phyloP scores from a whole-genome alignment of 768 basidiomycete species.

The Termitomyces sp. region DNA sequence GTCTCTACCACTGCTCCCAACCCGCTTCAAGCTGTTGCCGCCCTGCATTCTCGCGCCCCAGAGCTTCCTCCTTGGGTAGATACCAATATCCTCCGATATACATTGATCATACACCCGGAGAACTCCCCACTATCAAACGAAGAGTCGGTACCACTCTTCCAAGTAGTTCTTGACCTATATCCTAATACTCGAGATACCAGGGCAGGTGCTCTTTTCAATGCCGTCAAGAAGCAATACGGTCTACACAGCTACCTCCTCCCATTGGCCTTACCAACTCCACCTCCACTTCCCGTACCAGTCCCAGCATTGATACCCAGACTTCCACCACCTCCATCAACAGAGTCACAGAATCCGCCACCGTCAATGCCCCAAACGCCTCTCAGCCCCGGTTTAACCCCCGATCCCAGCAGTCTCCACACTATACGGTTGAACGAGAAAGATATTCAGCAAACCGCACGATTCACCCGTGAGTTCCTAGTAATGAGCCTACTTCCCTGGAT shows the following conservation, averaged over 20 bases:
- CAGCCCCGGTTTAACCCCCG: constrained; percentile 19
- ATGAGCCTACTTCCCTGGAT: constrained; percentile 95
- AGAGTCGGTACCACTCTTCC: constrained; percentile 55
- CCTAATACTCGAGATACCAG: constrained; percentile 31
- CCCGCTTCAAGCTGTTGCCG: constrained; percentile 74
- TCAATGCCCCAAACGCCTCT: constrained; percentile 15
- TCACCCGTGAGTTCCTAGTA: constrained; percentile 83
- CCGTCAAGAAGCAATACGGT: constrained; percentile 84
- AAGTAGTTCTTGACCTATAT: neutral
- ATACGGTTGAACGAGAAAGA: constrained; percentile 66
- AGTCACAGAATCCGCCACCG: constrained; percentile 22
- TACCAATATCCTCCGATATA: constrained; percentile 63
- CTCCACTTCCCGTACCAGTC: constrained; percentile 65
- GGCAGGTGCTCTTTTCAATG: constrained; percentile 76
- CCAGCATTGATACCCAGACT: constrained; percentile 66
- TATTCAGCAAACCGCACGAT: constrained; percentile 69
- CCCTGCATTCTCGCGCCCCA: constrained; percentile 61
- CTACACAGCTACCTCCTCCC: constrained; percentile 71
- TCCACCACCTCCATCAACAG: constrained; percentile 44
- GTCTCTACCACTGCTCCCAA: constrained; percentile 82
- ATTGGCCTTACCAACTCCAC: constrained; percentile 56
- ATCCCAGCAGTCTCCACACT: constrained; percentile 31
- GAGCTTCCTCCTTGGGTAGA: constrained; percentile 86
- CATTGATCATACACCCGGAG: constrained; percentile 72
- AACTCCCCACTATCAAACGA: constrained; percentile 70